These are phyloP conservation scores for Cordyceps cateniannulata DNA, from an alignment of 2,329 filamentous ascomycete species.

Conservation along the genomic window DNA sequence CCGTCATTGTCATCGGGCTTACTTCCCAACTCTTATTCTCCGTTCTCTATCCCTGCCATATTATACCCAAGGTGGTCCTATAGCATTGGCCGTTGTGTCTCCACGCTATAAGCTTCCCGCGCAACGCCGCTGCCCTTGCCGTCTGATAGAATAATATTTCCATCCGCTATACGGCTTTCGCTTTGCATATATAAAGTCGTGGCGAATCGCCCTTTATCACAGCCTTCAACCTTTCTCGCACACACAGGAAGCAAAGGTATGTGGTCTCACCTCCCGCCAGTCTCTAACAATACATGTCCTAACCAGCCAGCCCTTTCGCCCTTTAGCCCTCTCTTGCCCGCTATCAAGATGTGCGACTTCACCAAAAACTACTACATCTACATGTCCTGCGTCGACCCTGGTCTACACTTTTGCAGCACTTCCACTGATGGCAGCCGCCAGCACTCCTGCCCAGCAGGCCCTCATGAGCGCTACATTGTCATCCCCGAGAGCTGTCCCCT, in stretches of 20 bases:
- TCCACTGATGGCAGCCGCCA: conserved; percentile 59
- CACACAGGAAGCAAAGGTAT: not conserved
- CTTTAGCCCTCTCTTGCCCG: not conserved
- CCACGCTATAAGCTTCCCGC: not conserved
- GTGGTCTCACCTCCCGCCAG: not conserved
- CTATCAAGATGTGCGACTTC: conserved; percentile 51
- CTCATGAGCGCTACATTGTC: conserved; percentile 70
- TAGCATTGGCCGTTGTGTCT: not conserved
- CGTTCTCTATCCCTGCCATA: not conserved
- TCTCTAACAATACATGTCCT: not conserved
- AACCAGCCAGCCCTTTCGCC: not conserved
- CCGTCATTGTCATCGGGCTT: not conserved
- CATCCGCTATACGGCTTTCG: not conserved
- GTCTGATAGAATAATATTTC: not conserved
- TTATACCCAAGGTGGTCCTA: not conserved
- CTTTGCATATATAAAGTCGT: not conserved
- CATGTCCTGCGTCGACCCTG: conserved; percentile 61
- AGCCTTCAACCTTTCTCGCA: not conserved
- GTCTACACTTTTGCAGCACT: conserved; percentile 64
- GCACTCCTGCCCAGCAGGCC: conserved; percentile 53
- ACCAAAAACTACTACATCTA: conserved; percentile 76
- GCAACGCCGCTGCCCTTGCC: not conserved
- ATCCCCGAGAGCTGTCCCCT: conserved; percentile 54
- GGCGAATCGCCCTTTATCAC: no score
- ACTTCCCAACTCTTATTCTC: not conserved